A percentile compares a stretch with the other conserved stretches of the same genome.
These are phyloP conservation scores for Verticillium zaregamsianum DNA, from an alignment of 2,329 filamentous ascomycete genomes.

Conservation along the genomic window DNA sequence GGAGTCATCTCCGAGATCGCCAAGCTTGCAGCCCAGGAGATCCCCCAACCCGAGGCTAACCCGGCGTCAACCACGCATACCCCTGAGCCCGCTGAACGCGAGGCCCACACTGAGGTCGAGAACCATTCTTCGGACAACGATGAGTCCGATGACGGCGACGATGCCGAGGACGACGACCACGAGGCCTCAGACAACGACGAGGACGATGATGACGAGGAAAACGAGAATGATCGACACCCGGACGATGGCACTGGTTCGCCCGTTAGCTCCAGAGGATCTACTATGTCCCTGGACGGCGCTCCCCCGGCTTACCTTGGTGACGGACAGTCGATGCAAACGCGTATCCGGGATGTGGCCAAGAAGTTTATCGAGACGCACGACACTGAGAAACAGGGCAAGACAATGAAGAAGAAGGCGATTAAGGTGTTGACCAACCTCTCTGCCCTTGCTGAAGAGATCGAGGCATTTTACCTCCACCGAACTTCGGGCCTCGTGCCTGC, in stretches of 20 bases:
- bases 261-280: conserved; percentile 61
- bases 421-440: conserved; percentile 72
- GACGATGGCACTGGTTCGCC: conserved; percentile 64
- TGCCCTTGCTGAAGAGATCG: conserved; percentile 66
- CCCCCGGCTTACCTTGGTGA: conserved; percentile 43
- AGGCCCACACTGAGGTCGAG: conserved; percentile 5
- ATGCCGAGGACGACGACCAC: conserved; percentile 48
- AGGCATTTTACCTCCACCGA: conserved; percentile 61
- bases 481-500: conserved; percentile 39
- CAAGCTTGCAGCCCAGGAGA: conserved; percentile 62
- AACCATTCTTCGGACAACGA: conserved; percentile 32
- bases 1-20: conserved; percentile 90
- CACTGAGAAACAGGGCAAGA: conserved; percentile 64
- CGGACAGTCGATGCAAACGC: conserved; percentile 58
- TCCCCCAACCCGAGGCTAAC: conserved; percentile 14
- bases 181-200: conserved; percentile 41
- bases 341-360: conserved; percentile 73
- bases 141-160: conserved; percentile 46
- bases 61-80: conserved; percentile 6
- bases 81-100: conserved; percentile 19
- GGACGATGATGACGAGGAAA: conserved; percentile 47
- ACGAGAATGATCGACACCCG: conserved; percentile 43
- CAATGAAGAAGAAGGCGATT: conserved; percentile 73
- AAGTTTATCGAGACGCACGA: conserved; percentile 83
- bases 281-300: conserved; percentile 58